Base-by-base conservation (phyloP, 768 basidiomycete genomes). In the Pisolithus microcarpus region DNA sequence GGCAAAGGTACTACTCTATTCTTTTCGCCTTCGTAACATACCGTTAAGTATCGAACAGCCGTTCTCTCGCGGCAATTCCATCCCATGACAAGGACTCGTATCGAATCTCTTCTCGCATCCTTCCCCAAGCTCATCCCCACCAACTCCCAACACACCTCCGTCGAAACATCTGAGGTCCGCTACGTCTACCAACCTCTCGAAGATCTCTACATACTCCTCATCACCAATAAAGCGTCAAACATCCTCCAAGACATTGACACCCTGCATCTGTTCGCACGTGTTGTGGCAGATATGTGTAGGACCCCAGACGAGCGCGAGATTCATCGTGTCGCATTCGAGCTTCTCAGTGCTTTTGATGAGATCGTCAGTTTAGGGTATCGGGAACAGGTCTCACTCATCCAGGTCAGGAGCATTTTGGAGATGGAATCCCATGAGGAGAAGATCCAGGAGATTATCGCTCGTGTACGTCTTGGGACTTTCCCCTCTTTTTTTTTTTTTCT, bases 211-310 rank as follows among this genome's bases (percentile, higher is more conserved):
- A 95, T 98, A 53, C 78, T 98, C 58, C 78, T 98, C 56, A 94
- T 98, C 70, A 98, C 95, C 49, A 98, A 97, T 73, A 97, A 96
- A 68, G 90, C 91, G 7, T 92, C 90, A n/a, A 99, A 99, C 63
- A 98, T 98, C 61, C 74, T 99, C 37, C 96, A 96, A 73, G 96
- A 98, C 67, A 95, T 98, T 56, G 89, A 96, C 52, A 99, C 95
- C 0, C 77, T 99, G 0, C 91, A 94, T 58, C 85, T 99, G 36
- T 87, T 96, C 60, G 86, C 94, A 1, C 85, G 95, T 31, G 86
- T 96, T 43, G 92, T 96, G 13, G 92, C 92, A 2, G 92, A 95
- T 67, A 70, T 94, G 68, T 93, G 91, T 66, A 77, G 90, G 58
- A 84, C 76, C 51, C 87, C 85, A 5, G 88, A 91, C 52, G 92